Evolutionary conservation across 176 grass and related monocot genomes (phyloP).

Genomic region (Triticum urartu): DNA sequence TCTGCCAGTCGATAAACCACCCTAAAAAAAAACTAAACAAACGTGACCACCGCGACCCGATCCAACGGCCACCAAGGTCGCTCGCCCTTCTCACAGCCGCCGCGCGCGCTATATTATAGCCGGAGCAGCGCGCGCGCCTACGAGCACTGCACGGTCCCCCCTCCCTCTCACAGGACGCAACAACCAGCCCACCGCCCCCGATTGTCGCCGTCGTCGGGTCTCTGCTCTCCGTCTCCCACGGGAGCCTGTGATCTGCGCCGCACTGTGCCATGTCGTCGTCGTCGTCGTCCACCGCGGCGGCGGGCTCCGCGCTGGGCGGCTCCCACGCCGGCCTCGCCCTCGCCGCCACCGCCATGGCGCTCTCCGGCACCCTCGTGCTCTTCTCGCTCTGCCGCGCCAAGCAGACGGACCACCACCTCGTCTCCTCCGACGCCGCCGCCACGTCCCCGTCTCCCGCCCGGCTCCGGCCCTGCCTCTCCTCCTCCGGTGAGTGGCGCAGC

Average conservation of each 20-base stretch:
- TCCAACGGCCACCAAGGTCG: not conserved
- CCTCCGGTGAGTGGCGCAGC: conserved; percentile 26
- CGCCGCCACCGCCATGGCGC: conserved; percentile 83
- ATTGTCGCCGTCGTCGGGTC: not conserved
- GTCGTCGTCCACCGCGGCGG: not conserved
- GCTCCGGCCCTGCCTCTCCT: conserved; percentile 49
- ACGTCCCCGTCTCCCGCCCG: not conserved
- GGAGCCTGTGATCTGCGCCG: not conserved
- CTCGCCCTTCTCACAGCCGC: not conserved
- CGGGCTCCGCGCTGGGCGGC: conserved; percentile 28
- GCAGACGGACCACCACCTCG: conserved; percentile 12
- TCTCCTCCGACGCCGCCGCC: not conserved
- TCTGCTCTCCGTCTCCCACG: not conserved
- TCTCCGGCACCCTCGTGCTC: conserved; percentile 81
- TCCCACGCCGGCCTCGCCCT: conserved; percentile 57
- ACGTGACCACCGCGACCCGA: not conserved
- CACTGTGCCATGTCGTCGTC: conserved; percentile 23
- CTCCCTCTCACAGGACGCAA: not conserved
- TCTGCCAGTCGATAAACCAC: not conserved
- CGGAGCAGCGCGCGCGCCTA: conserved; percentile 11
- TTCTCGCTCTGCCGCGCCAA: conserved; percentile 73
- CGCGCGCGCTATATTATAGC: not conserved
- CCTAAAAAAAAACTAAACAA: not conserved
- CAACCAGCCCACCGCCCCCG: not conserved
- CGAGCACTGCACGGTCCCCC: not conserved